A percentile compares a stretch with the other conserved stretches of the same genome.
These are phyloP conservation scores for Vitis cinerea DNA, from an alignment of 164 flowering plant genomes.

Conservation along the genomic window DNA sequence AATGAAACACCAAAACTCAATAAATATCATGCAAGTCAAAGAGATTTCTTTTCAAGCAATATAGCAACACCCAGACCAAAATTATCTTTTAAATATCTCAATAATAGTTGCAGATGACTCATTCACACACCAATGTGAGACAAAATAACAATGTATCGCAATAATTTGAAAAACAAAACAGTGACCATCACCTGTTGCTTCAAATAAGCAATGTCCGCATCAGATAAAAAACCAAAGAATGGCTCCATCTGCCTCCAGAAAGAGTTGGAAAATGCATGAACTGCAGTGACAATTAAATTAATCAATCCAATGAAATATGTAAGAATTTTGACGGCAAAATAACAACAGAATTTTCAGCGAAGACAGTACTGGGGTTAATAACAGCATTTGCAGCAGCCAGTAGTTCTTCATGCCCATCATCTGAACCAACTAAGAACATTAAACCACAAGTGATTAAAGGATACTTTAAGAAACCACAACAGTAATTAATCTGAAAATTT, in stretches of 20 bases:
- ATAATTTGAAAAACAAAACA: neutral
- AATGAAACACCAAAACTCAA: no score
- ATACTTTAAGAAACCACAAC: slow-evolving; percentile 1
- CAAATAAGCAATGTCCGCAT: slow-evolving; percentile 48
- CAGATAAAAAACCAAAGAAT: slow-evolving; percentile 61
- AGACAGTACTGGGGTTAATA: slow-evolving; percentile 45
- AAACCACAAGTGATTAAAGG: slow-evolving; percentile 6
- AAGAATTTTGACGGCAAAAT: neutral
- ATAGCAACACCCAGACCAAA: no score
- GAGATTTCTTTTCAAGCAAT: no score
- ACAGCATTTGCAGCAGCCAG: slow-evolving; percentile 78
- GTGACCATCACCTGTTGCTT: slow-evolving; percentile 62
- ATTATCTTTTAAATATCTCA: no score
- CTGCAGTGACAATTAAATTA: slow-evolving; percentile 36
- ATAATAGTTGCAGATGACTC: no score
- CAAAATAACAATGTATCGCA: neutral
- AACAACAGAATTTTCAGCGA: neutral
- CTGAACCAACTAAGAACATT: slow-evolving; percentile 56
- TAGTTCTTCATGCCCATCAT: slow-evolving; percentile 79
- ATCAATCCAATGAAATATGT: slow-evolving; percentile 11
- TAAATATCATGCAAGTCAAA: no score
- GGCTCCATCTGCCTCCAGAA: slow-evolving; percentile 88
- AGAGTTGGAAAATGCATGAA: slow-evolving; percentile 44
- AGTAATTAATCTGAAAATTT: neutral
- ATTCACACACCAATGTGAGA: slow-evolving; percentile 2